Base-by-base conservation (phyloP, 2,329 filamentous ascomycete genomes). In the Trichoderma polysporum region DNA sequence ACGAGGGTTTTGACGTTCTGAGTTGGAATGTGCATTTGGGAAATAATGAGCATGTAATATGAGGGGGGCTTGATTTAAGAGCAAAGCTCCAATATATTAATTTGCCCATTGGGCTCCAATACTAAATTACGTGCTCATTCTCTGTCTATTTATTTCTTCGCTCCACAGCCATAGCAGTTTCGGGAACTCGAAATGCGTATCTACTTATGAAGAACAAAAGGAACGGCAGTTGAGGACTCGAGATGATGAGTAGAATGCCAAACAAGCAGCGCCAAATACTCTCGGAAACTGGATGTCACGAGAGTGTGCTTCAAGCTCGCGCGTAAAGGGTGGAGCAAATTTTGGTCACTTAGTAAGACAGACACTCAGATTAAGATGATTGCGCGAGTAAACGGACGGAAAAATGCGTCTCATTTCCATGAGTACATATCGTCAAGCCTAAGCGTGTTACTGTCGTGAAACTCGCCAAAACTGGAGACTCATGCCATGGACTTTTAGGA, bases 201-300 rank as follows among this genome's bases (percentile, higher is more conserved):
- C n/a, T n/a, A n/a, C n/a, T n/a, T n/a, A n/a, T n/a, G n/a, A n/a
- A n/a, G n/a, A n/a, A n/a, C n/a, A n/a, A n/a, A n/a, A n/a, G n/a
- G n/a, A n/a, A n/a, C n/a, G n/a, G n/a, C n/a, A n/a, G n/a, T n/a
- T n/a, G n/a, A n/a, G n/a, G n/a, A n/a, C n/a, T 45, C 9, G 5
- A 1, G 1, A 12, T 12, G n/a, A 45, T 2, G 3, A 39, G 17
- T 15, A 17, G 3, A 12, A 1, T 1, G 4, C 4, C 4, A 1
- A 12, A 1, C 41, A 4, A 45, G n/a, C 9, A 22, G n/a, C 9
- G 4, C 5, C 8, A 2, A 22, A 2, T 4, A 13, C 22, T 19
- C n/a, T 6, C 22, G 4, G 8, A 1, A 10, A 45, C 10, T 10
- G 41, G 22, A 10, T 22, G 41, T 45, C 12, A 4, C 41, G 3